Evolutionary conservation across 148 eudicot species (phyloP).

Genomic region (Chenopodium quinoa): DNA sequence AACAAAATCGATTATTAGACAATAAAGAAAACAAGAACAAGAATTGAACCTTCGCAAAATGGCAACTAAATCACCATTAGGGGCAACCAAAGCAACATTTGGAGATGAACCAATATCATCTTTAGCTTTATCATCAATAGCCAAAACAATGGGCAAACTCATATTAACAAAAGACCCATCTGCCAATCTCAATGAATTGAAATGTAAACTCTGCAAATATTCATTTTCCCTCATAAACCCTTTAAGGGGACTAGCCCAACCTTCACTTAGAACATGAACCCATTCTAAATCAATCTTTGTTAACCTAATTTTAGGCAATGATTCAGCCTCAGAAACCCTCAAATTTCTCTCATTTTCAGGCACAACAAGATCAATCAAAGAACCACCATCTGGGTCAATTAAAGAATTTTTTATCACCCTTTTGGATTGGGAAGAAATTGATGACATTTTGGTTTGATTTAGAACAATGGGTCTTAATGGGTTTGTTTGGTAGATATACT

Average conservation of each 20-base stretch:
- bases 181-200: conserved; percentile 59
- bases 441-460: background rate
- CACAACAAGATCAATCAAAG: conserved; percentile 62
- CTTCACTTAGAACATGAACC: conserved; percentile 92
- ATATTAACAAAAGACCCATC: conserved; percentile 84
- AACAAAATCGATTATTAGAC: no score
- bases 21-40: background rate
- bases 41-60: conserved; percentile 62
- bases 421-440: conserved; percentile 13
- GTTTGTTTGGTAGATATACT: conserved; percentile 24
- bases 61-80: conserved; percentile 57
- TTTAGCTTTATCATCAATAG: conserved; percentile 65
- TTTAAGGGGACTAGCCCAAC: conserved; percentile 88
- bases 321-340: conserved; percentile 47
- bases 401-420: conserved; percentile 48
- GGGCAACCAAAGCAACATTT: conserved; percentile 64
- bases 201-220: conserved; percentile 90
- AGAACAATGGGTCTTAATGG: conserved; percentile 32
- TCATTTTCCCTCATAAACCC: conserved; percentile 92
- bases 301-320: conserved; percentile 53
- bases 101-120: conserved; percentile 48
- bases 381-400: conserved; percentile 91
- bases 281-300: conserved; percentile 74
- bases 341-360: conserved; percentile 39
- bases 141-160: conserved; percentile 88